phyloP scores from a whole-genome alignment of 768 basidiomycete species.

The Mycena amicta region DNA sequence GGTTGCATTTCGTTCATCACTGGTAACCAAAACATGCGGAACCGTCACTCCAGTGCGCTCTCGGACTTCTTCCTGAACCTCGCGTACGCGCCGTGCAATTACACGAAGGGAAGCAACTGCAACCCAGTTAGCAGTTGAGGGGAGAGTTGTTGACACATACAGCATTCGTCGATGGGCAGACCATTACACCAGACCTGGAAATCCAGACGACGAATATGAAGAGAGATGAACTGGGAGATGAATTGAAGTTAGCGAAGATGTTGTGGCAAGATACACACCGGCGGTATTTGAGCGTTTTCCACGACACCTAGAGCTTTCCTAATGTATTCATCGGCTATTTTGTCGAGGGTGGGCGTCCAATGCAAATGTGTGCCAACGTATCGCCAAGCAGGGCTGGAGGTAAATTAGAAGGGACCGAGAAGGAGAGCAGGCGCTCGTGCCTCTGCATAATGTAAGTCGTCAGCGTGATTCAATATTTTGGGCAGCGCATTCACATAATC shows the following conservation, averaged over 20 bases:
- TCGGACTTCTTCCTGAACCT: slow-evolving; percentile 52
- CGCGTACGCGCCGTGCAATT: slow-evolving; percentile 56
- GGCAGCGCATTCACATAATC: slow-evolving; percentile 45
- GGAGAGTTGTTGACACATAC: neutral
- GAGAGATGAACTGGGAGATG: slow-evolving; percentile 51
- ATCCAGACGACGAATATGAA: slow-evolving; percentile 61
- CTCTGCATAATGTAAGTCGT: too few relatives aligned
- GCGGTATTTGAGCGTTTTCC: slow-evolving; percentile 44
- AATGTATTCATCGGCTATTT: slow-evolving; percentile 48
- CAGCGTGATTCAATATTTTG: too few relatives aligned
- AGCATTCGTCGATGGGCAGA: slow-evolving; percentile 43
- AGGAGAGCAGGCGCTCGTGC: neutral
- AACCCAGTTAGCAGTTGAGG: neutral
- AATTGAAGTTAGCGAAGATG: neutral
- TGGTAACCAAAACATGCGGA: slow-evolving; percentile 64
- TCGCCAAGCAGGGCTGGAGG: slow-evolving; percentile 54
- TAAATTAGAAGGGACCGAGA: neutral
- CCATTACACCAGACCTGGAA: slow-evolving; percentile 51
- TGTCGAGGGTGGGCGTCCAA: slow-evolving; percentile 46
- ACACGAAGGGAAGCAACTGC: slow-evolving; percentile 53
- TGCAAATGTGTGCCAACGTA: slow-evolving; percentile 54
- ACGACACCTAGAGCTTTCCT: slow-evolving; percentile 44
- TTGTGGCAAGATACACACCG: slow-evolving; percentile 45
- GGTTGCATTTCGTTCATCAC: slow-evolving; percentile 57
- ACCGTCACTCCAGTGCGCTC: slow-evolving; percentile 47